Percentiles rank a stretch among this genome's conserved stretches.
Evolutionary conservation across 495 filamentous ascomycete genomes (phyloP).

Genomic region (Aspergillus nidulans): DNA sequence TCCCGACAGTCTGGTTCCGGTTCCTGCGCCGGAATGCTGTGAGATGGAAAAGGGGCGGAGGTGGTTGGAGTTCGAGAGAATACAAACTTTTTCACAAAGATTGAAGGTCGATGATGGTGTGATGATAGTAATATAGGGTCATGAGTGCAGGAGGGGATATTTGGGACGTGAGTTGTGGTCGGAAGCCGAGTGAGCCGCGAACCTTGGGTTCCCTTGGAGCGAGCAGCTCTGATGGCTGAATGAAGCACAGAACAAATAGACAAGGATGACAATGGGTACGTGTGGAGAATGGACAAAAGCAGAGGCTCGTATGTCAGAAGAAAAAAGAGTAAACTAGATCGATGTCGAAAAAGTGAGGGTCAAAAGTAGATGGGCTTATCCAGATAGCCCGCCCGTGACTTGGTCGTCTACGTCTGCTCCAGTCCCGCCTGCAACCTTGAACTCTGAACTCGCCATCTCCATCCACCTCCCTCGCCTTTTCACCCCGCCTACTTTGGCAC

Average conservation of each 20-base stretch:
- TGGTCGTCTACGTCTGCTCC: background rate
- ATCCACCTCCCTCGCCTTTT: conserved; percentile 4
- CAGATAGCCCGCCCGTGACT: background rate
- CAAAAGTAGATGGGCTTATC: conserved; percentile 8
- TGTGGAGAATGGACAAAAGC: background rate
- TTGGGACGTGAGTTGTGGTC: background rate
- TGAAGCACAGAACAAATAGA: background rate
- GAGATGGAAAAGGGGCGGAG: background rate
- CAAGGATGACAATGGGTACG: background rate
- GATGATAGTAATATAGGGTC: no score
- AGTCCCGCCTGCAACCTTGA: no score
- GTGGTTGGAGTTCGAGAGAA: no score
- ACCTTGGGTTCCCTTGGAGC: background rate
- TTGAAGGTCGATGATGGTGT: no score
- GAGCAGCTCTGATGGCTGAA: background rate
- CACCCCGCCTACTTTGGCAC: conserved; percentile 8
- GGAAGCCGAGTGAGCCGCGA: background rate
- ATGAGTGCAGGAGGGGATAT: background rate
- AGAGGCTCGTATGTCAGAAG: background rate
- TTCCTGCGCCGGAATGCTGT: background rate
- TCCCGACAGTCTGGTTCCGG: background rate
- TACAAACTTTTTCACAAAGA: no score
- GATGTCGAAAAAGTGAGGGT: background rate
- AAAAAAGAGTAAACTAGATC: background rate
- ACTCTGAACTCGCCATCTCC: background rate